Conservation (phyloP, 78 protist species). For the Dictyostelium capitatum region DNA sequence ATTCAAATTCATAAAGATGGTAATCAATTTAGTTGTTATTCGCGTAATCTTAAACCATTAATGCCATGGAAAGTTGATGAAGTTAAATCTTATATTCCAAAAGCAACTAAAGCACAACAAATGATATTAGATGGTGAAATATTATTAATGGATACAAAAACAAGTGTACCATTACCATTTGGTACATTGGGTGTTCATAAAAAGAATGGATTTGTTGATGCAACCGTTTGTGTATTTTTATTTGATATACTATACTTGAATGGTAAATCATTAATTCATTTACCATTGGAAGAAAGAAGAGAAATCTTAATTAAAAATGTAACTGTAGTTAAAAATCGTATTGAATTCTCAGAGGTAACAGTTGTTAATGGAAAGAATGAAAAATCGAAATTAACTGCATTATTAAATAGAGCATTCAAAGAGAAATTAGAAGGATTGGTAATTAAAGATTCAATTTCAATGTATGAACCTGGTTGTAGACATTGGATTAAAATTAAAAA, state of each 20-base stretch:
- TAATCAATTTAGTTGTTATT: slow-evolving; percentile 69
- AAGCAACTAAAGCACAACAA: slow-evolving; percentile 66
- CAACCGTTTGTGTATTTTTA: slow-evolving; percentile 83
- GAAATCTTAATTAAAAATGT: slow-evolving; percentile 72
- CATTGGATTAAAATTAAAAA: slow-evolving; percentile 94
- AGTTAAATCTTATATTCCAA: slow-evolving; percentile 56
- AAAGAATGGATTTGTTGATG: slow-evolving; percentile 82
- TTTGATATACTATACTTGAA: slow-evolving; percentile 92
- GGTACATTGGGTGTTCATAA: slow-evolving; percentile 92
- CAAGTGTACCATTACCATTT: slow-evolving; percentile 86
- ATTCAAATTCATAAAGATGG: slow-evolving; percentile 94
- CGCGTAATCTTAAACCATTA: slow-evolving; percentile 87
- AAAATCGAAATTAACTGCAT: not conserved
- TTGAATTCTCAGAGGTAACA: slow-evolving; percentile 79
- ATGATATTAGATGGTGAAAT: slow-evolving; percentile 91
- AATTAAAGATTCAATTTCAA: slow-evolving; percentile 78
- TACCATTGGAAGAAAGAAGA: slow-evolving; percentile 85
- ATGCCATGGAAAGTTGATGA: slow-evolving; percentile 81
- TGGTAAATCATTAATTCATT: slow-evolving; percentile 83
- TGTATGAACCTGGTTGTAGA: slow-evolving; percentile 91
- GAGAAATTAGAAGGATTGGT: slow-evolving; percentile 93
- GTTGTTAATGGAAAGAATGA: slow-evolving; percentile 7
- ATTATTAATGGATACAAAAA: slow-evolving; percentile 82
- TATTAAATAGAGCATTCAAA: slow-evolving; percentile 62
- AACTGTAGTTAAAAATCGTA: slow-evolving; percentile 26